A percentile compares a stretch with the other conserved stretches of the same genome.
Evolutionary conservation across 176 grass and related monocot genomes (phyloP).

Genomic region (Rhynchospora tenuis): DNA sequence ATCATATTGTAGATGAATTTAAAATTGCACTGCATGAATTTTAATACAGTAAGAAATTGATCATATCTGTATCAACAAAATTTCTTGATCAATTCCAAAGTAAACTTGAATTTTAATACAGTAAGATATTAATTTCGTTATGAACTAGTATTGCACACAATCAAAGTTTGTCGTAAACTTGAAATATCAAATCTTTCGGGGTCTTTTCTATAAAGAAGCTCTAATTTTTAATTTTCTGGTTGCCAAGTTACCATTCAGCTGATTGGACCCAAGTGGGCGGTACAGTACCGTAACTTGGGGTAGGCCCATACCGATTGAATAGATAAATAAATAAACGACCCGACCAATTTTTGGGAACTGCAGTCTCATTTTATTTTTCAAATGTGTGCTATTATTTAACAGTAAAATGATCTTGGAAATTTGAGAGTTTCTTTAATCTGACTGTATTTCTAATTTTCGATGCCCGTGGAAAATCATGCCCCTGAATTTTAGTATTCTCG

Average conservation of each 20-base stretch:
- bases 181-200: no score
- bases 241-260: neutral
- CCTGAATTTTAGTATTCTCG: neutral
- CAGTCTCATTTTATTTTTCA: neutral
- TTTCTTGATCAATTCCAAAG: no score
- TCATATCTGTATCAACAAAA: no score
- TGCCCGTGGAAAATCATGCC: neutral
- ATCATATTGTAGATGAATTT: neutral
- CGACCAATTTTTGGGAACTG: neutral
- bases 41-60: neutral
- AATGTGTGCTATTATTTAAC: conserved; percentile 10
- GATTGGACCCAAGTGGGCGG: neutral
- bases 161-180: no score
- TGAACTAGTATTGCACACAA: no score
- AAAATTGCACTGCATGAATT: neutral
- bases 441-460: neutral
- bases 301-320: neutral
- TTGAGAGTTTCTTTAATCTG: neutral
- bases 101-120: no score
- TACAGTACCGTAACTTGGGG: conserved; percentile 1
- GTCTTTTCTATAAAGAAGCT: no score
- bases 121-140: no score
- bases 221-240: neutral
- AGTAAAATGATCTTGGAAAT: conserved; percentile 9
- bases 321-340: neutral